phyloP scores from a whole-genome alignment of 352 stramenopile species.

The Pythium brassicae region DNA sequence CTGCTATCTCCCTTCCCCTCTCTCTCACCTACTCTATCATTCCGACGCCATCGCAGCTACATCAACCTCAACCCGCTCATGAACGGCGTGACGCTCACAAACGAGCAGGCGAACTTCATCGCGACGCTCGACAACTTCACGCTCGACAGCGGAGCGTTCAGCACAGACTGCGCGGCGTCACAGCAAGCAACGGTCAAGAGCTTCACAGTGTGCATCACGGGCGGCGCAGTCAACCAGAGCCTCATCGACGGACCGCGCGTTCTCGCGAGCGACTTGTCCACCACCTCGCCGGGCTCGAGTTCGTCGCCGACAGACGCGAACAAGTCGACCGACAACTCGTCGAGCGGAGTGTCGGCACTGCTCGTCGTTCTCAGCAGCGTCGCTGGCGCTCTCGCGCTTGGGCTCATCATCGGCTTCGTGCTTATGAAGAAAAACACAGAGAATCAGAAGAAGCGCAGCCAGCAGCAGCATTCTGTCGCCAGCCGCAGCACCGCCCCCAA shows the following conservation, averaged over 20 bases:
- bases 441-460: background rate
- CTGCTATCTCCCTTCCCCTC: too few relatives aligned
- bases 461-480: too few relatives aligned
- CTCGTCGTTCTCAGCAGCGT: constrained; percentile 2
- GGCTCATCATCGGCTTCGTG: background rate
- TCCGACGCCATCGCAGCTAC: too few relatives aligned
- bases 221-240: background rate
- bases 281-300: too few relatives aligned
- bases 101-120: constrained; percentile 9
- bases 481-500: background rate
- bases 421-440: background rate
- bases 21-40: too few relatives aligned
- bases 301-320: background rate
- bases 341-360: background rate
- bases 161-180: background rate
- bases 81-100: constrained; percentile 4
- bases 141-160: background rate
- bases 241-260: constrained; percentile 7
- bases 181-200: constrained; percentile 5
- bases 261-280: too few relatives aligned
- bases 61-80: background rate
- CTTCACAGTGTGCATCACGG: constrained; percentile 6
- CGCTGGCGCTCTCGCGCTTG: background rate
- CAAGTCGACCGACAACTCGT: background rate
- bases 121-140: background rate